Evolutionary conservation across 2,329 filamentous ascomycete genomes (phyloP), one percentile per base, ranked within the genome.

Genomic region (Penicillium thymicola): DNA sequence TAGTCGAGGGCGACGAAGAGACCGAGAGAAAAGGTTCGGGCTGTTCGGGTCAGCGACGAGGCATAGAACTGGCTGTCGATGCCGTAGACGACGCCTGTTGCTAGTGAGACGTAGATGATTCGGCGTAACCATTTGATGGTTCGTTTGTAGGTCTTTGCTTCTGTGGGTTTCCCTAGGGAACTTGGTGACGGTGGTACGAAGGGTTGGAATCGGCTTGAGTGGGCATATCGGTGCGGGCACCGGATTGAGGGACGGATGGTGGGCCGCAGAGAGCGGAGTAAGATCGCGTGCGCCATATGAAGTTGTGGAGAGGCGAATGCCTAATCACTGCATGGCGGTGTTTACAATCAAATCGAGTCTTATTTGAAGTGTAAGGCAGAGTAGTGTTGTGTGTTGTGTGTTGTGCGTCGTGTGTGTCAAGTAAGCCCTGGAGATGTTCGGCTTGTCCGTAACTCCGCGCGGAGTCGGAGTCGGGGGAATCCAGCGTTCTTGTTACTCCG

Each of bases 1-100:
- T 99, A 97, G 78, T 99, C 94, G 25, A 92, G 69, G 0, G 92
- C 93, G 16, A 96, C 89, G 44, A 92, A 70, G 11, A 96, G 77
- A 8, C 92, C 93, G 3, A 85, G 85, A 40, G 82, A 81, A 72
- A 97, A 96, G 0, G 94, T 97, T 41, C 89, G 88, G 41, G 89
- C 74, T 25, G 89, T 93, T 54, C 94, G 89, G 37, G 83, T 85
- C 27, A 96, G 77, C 13, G 90, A 88, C 0, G 89, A 88, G 49
- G 91, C 90, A 74, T 94, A 95, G 69, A 89, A 80, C 62, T 88
- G 82, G 14, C 75, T 82, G 75, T 99, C 94, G 58, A 88, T 67
- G 10, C 84, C 74, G 71, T 90, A 95, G 51, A 86, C 72, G 6
- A 81, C 70, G 30, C 86, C 89, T 36, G 83, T 77, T 4, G 85